These are phyloP conservation scores for Babesia divergens DNA, from an alignment of 169 alveolate genomes.

Conservation along the genomic window DNA sequence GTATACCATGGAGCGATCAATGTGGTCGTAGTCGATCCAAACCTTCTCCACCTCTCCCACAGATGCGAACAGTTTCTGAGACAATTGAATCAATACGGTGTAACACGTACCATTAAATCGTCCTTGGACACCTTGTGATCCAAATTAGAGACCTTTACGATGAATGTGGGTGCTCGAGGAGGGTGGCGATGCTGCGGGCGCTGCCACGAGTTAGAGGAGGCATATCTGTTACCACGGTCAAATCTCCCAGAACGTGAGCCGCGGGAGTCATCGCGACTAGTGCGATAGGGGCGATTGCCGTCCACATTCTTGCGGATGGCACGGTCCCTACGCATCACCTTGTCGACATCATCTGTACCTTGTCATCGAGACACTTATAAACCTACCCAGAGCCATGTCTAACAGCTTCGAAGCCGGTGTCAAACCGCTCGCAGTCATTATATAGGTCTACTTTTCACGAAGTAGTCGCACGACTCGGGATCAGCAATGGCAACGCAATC, in stretches of 20 bases:
- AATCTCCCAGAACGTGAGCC: neutral
- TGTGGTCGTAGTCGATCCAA: conserved; percentile 77
- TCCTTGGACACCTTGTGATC: conserved; percentile 53
- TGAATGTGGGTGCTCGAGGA: conserved; percentile 9
- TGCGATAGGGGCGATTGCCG: neutral
- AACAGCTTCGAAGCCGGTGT: neutral
- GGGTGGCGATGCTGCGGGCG: neutral
- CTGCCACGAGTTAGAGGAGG: neutral
- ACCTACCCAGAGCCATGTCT: conserved; percentile 24
- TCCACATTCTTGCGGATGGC: neutral
- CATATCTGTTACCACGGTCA: neutral
- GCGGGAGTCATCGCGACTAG: neutral
- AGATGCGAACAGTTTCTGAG: conserved; percentile 65
- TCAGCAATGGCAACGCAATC: neutral
- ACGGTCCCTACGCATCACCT: conserved; percentile 9
- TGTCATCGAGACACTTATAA: neutral
- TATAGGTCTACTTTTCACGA: neutral
- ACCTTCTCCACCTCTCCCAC: conserved; percentile 71
- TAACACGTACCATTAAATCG: conserved; percentile 34
- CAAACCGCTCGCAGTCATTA: neutral
- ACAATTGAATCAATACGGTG: neutral
- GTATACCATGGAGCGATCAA: conserved; percentile 76
- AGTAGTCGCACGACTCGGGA: neutral
- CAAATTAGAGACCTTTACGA: conserved; percentile 53
- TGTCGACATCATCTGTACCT: conserved; percentile 26